Evolutionary conservation across 2,329 filamentous ascomycete species (phyloP).

Genomic region (Zasmidium cellare): DNA sequence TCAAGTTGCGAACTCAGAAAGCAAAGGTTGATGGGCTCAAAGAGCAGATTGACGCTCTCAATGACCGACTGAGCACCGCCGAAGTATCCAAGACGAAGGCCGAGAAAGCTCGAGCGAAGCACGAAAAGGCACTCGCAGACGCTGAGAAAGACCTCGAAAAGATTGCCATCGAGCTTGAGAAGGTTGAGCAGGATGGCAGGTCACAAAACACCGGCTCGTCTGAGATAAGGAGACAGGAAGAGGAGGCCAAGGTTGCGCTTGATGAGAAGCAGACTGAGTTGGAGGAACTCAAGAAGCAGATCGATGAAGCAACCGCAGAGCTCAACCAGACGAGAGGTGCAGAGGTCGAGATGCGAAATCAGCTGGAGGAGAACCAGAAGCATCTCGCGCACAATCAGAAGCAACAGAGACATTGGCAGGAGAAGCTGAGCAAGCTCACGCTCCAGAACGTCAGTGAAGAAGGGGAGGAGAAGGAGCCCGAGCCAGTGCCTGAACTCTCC

Average conservation of each 20-base stretch:
- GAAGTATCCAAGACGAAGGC: constrained; percentile 90
- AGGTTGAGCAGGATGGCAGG: constrained; percentile 74
- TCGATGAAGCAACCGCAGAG: constrained; percentile 82
- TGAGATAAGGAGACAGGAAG: constrained; percentile 69
- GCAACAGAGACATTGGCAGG: constrained; percentile 79
- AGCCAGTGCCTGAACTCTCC: constrained; percentile 76
- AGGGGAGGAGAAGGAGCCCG: constrained; percentile 55
- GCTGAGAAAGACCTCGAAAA: constrained; percentile 76
- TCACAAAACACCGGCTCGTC: constrained; percentile 75
- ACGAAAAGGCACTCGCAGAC: constrained; percentile 78
- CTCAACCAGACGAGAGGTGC: constrained; percentile 84
- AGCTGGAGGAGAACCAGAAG: constrained; percentile 95
- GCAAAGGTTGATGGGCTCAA: constrained; percentile 87
- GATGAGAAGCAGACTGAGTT: constrained; percentile 79
- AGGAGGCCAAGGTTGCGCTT: constrained; percentile 76
- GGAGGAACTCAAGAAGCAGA: constrained; percentile 73
- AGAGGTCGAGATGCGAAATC: constrained; percentile 98
- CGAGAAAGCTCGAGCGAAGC: constrained; percentile 85
- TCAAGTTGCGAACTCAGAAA: constrained; percentile 86
- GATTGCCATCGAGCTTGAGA: constrained; percentile 71
- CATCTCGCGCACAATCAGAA: constrained; percentile 82
- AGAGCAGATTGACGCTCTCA: constrained; percentile 76
- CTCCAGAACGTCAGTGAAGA: constrained; percentile 72
- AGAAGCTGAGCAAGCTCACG: constrained; percentile 80
- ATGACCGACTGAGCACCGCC: constrained; percentile 79